Evolutionary conservation across 2,329 filamentous ascomycete species (phyloP).

Genomic region (Chaetomium sp.): DNA sequence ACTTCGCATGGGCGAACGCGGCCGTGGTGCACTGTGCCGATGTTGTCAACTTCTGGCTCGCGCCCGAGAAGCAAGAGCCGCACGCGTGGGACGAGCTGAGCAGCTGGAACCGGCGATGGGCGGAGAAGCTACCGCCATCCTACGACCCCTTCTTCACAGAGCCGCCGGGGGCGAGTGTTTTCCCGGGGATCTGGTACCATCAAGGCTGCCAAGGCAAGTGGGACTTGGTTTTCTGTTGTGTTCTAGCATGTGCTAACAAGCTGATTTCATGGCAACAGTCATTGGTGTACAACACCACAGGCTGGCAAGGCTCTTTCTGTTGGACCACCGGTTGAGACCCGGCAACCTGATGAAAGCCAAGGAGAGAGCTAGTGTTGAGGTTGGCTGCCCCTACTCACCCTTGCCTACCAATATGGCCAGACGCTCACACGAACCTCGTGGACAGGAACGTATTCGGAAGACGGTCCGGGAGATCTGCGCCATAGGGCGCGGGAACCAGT

Average conservation of each 20-base stretch:
- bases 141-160: conserved; percentile 57
- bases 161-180: conserved; percentile 39
- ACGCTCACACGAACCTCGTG: conserved; percentile 19
- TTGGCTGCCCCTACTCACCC: background rate
- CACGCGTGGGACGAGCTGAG: conserved; percentile 49
- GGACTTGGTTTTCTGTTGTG: background rate
- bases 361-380: conserved; percentile 18
- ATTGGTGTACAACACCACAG: conserved; percentile 63
- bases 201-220: conserved; percentile 55
- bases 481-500: conserved; percentile 58
- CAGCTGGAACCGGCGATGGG: conserved; percentile 51
- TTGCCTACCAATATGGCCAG: background rate
- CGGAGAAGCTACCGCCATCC: conserved; percentile 49
- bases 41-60: conserved; percentile 65
- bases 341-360: conserved; percentile 35
- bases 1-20: conserved; percentile 62
- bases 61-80: conserved; percentile 40
- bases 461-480: conserved; percentile 59
- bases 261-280: conserved; percentile 41
- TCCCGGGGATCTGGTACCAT: conserved; percentile 61
- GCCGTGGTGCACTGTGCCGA: conserved; percentile 65
- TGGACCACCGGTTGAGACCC: conserved; percentile 56
- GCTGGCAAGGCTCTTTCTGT: conserved; percentile 58
- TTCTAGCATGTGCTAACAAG: background rate
- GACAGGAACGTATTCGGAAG: conserved; percentile 47